phyloP scores from a whole-genome alignment of 2,329 filamentous ascomycete species.

The Apiospora malaysiana region DNA sequence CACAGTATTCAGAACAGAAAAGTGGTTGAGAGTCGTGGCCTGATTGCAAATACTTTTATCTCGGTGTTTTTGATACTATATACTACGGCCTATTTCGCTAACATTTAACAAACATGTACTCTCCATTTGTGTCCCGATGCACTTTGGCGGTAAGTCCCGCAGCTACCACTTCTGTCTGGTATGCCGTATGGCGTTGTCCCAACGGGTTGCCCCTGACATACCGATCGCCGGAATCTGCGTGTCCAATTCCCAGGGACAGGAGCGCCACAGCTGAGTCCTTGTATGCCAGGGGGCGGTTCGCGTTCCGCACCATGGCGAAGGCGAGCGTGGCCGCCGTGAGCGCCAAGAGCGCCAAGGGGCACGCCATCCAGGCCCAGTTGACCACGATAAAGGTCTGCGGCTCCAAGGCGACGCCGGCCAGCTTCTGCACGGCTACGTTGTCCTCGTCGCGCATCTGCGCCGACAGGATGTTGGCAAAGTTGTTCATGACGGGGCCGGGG shows the following conservation, averaged over 20 bases:
- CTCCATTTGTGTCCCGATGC: background rate
- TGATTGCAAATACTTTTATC: too few relatives aligned
- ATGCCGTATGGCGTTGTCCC: background rate
- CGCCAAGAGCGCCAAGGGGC: conserved; percentile 32
- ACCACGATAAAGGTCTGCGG: conserved; percentile 38
- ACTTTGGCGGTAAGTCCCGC: background rate
- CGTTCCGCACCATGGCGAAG: conserved; percentile 3
- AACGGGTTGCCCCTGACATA: background rate
- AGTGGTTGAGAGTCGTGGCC: too few relatives aligned
- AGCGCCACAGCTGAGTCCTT: conserved; percentile 19
- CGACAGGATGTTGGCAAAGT: conserved; percentile 24
- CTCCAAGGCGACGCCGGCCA: conserved; percentile 30
- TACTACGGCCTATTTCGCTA: background rate
- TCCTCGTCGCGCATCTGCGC: conserved; percentile 27
- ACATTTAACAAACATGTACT: conserved; percentile 11
- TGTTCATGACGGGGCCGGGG: background rate
- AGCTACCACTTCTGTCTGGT: background rate
- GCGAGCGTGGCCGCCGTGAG: conserved; percentile 33
- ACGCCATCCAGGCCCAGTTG: conserved; percentile 39
- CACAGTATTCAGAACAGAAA: too few relatives aligned
- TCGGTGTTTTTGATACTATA: too few relatives aligned
- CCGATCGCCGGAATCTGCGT: background rate
- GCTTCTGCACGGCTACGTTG: conserved; percentile 27
- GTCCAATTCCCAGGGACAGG: conserved; percentile 1
- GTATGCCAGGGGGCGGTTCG: background rate